Base-by-base conservation (phyloP, 768 basidiomycete species). In the Lanmaoa pseudosensibilis region DNA sequence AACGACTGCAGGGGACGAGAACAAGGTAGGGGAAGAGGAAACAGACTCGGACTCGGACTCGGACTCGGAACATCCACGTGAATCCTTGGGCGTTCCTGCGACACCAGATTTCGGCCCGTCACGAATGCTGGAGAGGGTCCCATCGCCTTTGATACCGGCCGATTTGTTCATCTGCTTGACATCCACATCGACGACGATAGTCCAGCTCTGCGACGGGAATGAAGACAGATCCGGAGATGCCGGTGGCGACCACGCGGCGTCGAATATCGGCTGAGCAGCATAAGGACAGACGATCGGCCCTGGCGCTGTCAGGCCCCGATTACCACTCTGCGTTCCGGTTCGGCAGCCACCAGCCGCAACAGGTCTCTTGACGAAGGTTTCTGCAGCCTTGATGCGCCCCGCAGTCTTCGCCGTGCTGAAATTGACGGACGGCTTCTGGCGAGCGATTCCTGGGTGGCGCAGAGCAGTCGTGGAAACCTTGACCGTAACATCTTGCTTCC, bases 191-290 rank as follows among this genome's bases (percentile, higher is more conserved):
- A 44, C 25, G 16, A 47, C 41, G 4, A 52, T 34, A 1, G 34
- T 46, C 60, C 45, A 46, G 13, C 33, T 54, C 27, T 45, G 65
- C 0, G 59, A 65, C 2, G 43, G 59, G 38, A 46, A 55, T 0
- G 52, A 58, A 18, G 50, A 47, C 9, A 55, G 33, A 25, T 43
- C 27, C 10, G 63, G 40, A 11, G 45, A 48, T 3, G 30, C 3
- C 1, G 39, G 36, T 2, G 44, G 32, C 0, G 51, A 43, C 30
- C 39, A 49, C 6, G 5, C 34, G 13, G 2, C n/a, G 2, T 9
- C 5, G 8, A 6, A 27, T 15, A 1, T 5, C 1, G 33, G 5
- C 32, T 10, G 1, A 11, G n/a, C 3, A 7, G 19, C 21, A 10
- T 13, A 15, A 0, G n/a, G 1, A 33, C 41, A 15, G 10, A 12